phyloP scores from a whole-genome alignment of 345 rosid species.

The Sonneratia alba region DNA sequence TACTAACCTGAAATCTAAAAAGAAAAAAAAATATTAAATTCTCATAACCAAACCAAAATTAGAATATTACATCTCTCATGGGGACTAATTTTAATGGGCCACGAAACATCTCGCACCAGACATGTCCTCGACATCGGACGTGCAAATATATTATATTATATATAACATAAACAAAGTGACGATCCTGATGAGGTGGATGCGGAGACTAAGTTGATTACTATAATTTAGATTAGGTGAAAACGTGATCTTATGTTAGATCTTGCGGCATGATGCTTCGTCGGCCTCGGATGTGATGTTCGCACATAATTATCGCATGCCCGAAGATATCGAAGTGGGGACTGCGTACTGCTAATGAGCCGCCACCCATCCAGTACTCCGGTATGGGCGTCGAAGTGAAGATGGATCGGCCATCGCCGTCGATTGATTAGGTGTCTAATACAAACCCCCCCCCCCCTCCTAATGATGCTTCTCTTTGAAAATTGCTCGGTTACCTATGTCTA shows the following conservation, averaged over 20 bases:
- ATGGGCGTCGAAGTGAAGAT: too few species aligned
- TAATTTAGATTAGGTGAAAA: neutral
- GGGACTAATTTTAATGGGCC: neutral
- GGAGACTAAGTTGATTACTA: neutral
- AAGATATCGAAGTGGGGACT: neutral
- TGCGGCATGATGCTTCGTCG: neutral
- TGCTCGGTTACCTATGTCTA: too few species aligned
- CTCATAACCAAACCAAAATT: neutral
- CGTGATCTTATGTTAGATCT: neutral
- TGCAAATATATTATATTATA: neutral
- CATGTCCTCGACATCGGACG: constrained; percentile 3
- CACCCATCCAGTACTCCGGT: neutral
- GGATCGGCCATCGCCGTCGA: too few species aligned
- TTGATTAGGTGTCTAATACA: too few species aligned
- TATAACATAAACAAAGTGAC: neutral
- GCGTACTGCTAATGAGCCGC: neutral
- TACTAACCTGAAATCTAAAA: too few species aligned
- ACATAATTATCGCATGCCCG: neutral
- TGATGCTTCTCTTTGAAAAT: too few species aligned
- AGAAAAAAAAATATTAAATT: too few species aligned
- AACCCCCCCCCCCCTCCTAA: too few species aligned
- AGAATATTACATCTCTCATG: neutral
- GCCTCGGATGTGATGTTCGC: neutral
- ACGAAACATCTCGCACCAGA: neutral
- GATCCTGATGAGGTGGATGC: neutral